phyloP scores from a whole-genome alignment of 2,329 filamentous ascomycete species.

The Fusarium sp. region DNA sequence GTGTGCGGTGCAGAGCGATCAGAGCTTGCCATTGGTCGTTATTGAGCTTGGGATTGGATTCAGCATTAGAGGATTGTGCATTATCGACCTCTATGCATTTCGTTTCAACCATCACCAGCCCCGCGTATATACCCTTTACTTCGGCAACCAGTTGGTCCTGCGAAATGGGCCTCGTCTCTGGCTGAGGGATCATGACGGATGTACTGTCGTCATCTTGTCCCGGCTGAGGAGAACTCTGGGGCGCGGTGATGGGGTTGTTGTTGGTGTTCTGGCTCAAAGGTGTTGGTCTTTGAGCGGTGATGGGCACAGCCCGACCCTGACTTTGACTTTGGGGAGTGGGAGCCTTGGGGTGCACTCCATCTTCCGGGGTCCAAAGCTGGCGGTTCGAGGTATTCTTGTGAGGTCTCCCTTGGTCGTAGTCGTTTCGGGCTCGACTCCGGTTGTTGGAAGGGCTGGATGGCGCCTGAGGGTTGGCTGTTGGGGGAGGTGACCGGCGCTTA shows the following conservation, averaged over 20 bases:
- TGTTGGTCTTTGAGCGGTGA: conserved; percentile 7
- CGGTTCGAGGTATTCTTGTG: conserved; percentile 38
- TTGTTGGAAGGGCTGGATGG: conserved; percentile 30
- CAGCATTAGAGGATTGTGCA: conserved; percentile 62
- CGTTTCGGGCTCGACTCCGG: conserved; percentile 30
- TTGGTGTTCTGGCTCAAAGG: not conserved
- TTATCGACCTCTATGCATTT: conserved; percentile 89
- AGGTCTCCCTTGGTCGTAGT: conserved; percentile 41
- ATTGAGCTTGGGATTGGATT: conserved; percentile 59
- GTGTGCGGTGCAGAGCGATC: conserved; percentile 82
- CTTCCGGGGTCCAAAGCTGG: conserved; percentile 48
- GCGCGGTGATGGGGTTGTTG: conserved; percentile 9
- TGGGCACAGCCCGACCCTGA: conserved; percentile 13
- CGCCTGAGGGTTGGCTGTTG: conserved; percentile 37
- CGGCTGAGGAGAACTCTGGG: conserved; percentile 6
- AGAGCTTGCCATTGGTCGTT: conserved; percentile 86
- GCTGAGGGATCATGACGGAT: conserved; percentile 32
- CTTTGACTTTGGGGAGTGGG: conserved; percentile 14
- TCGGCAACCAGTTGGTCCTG: conserved; percentile 84
- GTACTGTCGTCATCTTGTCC: conserved; percentile 15
- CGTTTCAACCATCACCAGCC: conserved; percentile 85
- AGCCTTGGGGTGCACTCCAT: conserved; percentile 26
- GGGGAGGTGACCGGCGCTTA: conserved; percentile 46
- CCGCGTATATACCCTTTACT: conserved; percentile 86
- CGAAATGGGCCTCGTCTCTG: conserved; percentile 62